phyloP scores from a whole-genome alignment of 2,329 filamentous ascomycete genomes.

The Colletotrichum caudatum region DNA sequence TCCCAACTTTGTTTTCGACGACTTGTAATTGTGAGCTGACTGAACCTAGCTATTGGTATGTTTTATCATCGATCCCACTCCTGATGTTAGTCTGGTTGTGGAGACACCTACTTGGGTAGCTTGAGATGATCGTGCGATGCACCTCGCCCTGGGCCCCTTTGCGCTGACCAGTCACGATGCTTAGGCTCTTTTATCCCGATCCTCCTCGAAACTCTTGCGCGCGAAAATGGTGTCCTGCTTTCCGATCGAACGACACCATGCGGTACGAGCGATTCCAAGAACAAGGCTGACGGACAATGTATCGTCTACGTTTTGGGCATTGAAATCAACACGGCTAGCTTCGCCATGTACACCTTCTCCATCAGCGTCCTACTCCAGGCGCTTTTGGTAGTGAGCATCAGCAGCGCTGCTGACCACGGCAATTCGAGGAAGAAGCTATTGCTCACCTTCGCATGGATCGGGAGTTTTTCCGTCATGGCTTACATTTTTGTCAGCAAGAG shows the following conservation, averaged over 20 bases:
- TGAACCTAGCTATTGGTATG: conserved; percentile 47
- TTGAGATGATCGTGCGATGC: conserved; percentile 1
- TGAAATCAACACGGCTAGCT: conserved; percentile 94
- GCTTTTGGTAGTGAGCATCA: conserved; percentile 93
- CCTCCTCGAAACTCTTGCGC: conserved; percentile 90
- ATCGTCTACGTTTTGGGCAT: conserved; percentile 84
- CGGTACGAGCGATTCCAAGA: conserved; percentile 70
- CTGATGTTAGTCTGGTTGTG: neutral
- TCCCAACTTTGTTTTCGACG: neutral
- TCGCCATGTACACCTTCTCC: conserved; percentile 98
- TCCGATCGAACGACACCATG: conserved; percentile 83
- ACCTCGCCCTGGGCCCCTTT: conserved; percentile 11
- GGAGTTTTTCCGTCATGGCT: conserved; percentile 86
- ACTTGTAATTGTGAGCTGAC: conserved; percentile 19
- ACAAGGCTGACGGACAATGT: conserved; percentile 73
- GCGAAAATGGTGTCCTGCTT: conserved; percentile 89
- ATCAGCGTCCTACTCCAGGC: conserved; percentile 91
- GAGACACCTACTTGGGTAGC: conserved; percentile 2
- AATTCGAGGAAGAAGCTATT: conserved; percentile 90
- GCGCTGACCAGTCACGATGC: conserved; percentile 26
- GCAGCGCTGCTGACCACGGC: conserved; percentile 94
- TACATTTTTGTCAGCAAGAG: conserved; percentile 83
- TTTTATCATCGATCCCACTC: neutral
- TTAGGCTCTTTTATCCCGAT: conserved; percentile 95
- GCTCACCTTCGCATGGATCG: conserved; percentile 84